Evolutionary conservation across 345 rosid genomes (phyloP).

Genomic region (Citrus unshiu): DNA sequence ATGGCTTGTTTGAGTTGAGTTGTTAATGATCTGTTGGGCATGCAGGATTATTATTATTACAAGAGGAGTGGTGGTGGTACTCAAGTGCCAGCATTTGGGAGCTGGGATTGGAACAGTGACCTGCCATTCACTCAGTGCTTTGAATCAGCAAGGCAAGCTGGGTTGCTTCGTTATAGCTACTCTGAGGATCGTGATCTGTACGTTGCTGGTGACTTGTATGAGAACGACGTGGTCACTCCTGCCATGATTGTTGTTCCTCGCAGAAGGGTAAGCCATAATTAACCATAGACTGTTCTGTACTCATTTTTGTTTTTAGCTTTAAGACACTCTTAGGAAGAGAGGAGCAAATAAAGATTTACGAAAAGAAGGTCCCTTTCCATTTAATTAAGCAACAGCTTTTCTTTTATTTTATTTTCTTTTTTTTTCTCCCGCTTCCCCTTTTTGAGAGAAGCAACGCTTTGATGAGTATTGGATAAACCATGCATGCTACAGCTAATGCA

Average conservation of each 20-base stretch:
- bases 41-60: constrained; percentile 39
- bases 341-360: neutral
- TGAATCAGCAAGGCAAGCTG: constrained; percentile 67
- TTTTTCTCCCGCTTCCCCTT: too few species aligned
- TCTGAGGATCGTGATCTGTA: constrained; percentile 80
- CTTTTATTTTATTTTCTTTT: too few species aligned
- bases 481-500: neutral
- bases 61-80: constrained; percentile 27
- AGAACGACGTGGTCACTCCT: constrained; percentile 71
- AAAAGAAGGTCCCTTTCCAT: neutral
- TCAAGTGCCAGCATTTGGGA: constrained; percentile 92
- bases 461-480: neutral
- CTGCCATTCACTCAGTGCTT: constrained; percentile 92
- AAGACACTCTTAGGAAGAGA: neutral
- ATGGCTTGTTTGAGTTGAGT: neutral
- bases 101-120: constrained; percentile 95
- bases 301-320: neutral
- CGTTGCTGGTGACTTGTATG: constrained; percentile 88
- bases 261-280: constrained; percentile 39
- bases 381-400: neutral
- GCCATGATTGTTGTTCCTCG: constrained; percentile 94
- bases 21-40: neutral
- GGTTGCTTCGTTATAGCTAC: constrained; percentile 67
- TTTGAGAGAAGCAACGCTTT: too few species aligned
- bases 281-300: neutral